Evolutionary conservation across 2,329 filamentous ascomycete genomes (phyloP), one percentile per base, ranked within the genome.

Genomic region (Colletotrichum neosansevieriae): DNA sequence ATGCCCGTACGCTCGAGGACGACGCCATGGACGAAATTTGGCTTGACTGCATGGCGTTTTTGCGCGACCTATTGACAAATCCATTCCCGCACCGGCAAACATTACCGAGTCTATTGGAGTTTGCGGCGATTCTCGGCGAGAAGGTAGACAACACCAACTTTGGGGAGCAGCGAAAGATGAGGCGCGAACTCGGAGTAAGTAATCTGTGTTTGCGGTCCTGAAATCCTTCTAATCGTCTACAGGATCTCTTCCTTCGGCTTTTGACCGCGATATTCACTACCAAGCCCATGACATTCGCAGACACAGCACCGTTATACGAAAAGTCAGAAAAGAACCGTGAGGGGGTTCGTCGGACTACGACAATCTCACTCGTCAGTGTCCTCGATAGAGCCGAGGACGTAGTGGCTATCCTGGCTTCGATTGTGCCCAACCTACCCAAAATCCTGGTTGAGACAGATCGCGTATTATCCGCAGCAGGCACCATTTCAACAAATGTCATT

Each of bases 61-160:
- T 98, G 69, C 92, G 90, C 71, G 97, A 99, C 76, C 87, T 99
- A 32, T 85, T 99, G 32, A 90, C 91, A 24, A 99, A 99, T 75
- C 97, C 96, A 1, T 94, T 99, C 75, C 96, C 96, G 3, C 95
- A 99, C 80, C 87, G 96, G 63, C 94, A 98, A 76, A 95, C 94
- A 7, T 80, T 99, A 44, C 93, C 96, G 6, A 90, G 91, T 58
- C 82, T 99, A 50, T 83, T 99, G 12, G 93, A 97, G 73, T 98
- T 98, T 75, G 92, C 94, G 0, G 92, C 93, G 1, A 92, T 97
- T 44, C 82, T 99, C 42, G 95, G 96, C 1, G 92, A 96, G 76
- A 99, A 99, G 82, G 92, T 98, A 57, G 94, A 98, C 78, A 98
- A 99, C 74, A 99, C 95, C 12, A 98, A 94, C 74, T 98, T 98